Conservation (phyloP, 176 grass and related monocot genomes). For the Juncus inflexus region DNA sequence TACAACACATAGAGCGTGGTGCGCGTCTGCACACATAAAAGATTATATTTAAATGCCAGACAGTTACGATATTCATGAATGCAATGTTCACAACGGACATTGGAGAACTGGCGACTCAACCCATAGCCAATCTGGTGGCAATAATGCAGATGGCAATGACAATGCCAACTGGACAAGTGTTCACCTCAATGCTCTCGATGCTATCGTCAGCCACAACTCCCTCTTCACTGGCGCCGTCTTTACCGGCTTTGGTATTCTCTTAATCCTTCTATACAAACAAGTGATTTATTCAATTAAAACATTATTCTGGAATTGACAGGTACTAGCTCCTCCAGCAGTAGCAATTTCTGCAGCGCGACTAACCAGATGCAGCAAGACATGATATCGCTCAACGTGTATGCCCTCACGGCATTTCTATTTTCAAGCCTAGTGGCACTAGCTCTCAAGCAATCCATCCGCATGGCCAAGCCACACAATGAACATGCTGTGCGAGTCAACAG, state of each 20-base stretch:
- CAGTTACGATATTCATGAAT: slow-evolving; percentile 22
- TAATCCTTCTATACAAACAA: background rate
- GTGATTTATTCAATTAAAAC: background rate
- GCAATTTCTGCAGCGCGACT: slow-evolving; percentile 8
- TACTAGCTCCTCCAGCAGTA: slow-evolving; percentile 7
- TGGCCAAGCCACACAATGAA: slow-evolving; percentile 9
- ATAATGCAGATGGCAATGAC: background rate
- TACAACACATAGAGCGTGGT: background rate
- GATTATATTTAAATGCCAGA: background rate
- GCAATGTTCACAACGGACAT: slow-evolving; percentile 15
- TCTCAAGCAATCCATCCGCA: slow-evolving; percentile 46
- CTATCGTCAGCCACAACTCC: slow-evolving; percentile 28
- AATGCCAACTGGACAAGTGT: slow-evolving; percentile 17
- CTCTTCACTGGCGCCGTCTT: slow-evolving; percentile 30
- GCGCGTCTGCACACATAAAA: background rate
- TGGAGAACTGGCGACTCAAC: background rate
- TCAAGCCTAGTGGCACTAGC: slow-evolving; percentile 43
- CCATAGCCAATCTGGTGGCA: background rate
- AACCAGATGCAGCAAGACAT: slow-evolving; percentile 13
- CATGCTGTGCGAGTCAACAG: slow-evolving; percentile 20
- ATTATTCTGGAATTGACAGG: background rate
- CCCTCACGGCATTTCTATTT: slow-evolving; percentile 42
- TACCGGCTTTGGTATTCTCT: slow-evolving; percentile 12
- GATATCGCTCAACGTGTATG: slow-evolving; percentile 32
- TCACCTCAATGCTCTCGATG: slow-evolving; percentile 25